Evolutionary conservation across 768 basidiomycete genomes (phyloP).

Genomic region (Hypholoma sublateritium): DNA sequence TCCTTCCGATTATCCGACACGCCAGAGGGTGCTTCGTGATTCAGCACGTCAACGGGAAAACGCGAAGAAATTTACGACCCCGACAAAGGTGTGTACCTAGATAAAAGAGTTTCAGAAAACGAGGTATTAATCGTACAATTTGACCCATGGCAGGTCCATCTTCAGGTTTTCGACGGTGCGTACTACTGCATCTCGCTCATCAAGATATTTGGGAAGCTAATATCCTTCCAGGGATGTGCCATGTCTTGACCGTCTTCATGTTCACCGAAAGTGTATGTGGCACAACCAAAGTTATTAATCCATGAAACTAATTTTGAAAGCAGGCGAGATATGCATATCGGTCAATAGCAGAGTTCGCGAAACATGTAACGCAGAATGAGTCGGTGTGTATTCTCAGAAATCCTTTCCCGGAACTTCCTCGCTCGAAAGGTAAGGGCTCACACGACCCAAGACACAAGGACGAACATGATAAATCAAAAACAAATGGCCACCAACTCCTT

Average conservation of each 20-base stretch:
- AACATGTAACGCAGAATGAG: slow-evolving; percentile 46
- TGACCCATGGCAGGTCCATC: slow-evolving; percentile 54
- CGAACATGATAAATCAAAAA: background rate
- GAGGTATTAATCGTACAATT: too few species aligned
- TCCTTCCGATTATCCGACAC: slow-evolving; percentile 62
- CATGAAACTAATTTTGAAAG: background rate
- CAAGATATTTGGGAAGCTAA: background rate
- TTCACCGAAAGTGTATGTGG: slow-evolving; percentile 56
- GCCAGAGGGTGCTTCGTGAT: slow-evolving; percentile 49
- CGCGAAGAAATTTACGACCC: slow-evolving; percentile 44
- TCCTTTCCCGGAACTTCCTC: slow-evolving; percentile 47
- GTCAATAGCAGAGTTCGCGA: slow-evolving; percentile 56
- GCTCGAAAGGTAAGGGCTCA: slow-evolving; percentile 19
- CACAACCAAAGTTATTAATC: too few species aligned
- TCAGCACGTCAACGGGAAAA: slow-evolving; percentile 51
- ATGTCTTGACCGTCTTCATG: slow-evolving; percentile 72
- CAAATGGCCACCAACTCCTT: background rate
- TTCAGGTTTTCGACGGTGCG: slow-evolving; percentile 74
- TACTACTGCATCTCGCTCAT: background rate
- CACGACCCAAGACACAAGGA: background rate
- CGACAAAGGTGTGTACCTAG: slow-evolving; percentile 44
- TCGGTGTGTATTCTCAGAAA: slow-evolving; percentile 35
- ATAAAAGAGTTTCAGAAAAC: too few species aligned
- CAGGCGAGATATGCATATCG: slow-evolving; percentile 63
- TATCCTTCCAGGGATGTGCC: slow-evolving; percentile 55